Conservation (phyloP, 257 asterid species). For the Capsicum chinense region DNA sequence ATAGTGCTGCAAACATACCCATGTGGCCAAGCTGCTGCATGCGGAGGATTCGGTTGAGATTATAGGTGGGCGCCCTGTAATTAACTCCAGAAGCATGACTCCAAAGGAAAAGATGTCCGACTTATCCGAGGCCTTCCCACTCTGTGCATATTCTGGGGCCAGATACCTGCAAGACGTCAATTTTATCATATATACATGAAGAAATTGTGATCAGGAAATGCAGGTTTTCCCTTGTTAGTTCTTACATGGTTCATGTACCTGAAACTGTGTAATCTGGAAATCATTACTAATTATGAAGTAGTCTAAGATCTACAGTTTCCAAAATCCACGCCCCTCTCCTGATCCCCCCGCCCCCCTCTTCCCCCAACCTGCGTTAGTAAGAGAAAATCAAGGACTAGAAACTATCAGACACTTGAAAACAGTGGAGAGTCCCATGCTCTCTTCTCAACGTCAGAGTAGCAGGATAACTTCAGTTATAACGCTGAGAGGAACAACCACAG, state of each 20-base stretch:
- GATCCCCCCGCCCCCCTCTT: background rate
- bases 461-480: background rate
- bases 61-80: conserved; percentile 37
- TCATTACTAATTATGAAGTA: background rate
- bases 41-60: conserved; percentile 19
- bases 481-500: background rate
- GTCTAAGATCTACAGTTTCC: background rate
- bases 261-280: background rate
- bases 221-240: conserved; percentile 7
- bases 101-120: conserved; percentile 43
- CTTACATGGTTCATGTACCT: background rate
- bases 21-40: conserved; percentile 31
- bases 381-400: conserved; percentile 13
- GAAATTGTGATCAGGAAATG: conserved; percentile 15
- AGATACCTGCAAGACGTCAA: conserved; percentile 34
- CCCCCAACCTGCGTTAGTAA: background rate
- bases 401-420: background rate
- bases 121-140: conserved; percentile 38
- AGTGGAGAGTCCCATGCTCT: background rate
- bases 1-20: conserved; percentile 31
- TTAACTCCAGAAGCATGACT: conserved; percentile 39
- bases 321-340: background rate
- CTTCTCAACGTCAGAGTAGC: background rate
- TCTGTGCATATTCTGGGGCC: conserved; percentile 39
- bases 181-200: conserved; percentile 12